Base-by-base conservation (phyloP, 257 asterid genomes). In the Mitragyna speciosa region DNA sequence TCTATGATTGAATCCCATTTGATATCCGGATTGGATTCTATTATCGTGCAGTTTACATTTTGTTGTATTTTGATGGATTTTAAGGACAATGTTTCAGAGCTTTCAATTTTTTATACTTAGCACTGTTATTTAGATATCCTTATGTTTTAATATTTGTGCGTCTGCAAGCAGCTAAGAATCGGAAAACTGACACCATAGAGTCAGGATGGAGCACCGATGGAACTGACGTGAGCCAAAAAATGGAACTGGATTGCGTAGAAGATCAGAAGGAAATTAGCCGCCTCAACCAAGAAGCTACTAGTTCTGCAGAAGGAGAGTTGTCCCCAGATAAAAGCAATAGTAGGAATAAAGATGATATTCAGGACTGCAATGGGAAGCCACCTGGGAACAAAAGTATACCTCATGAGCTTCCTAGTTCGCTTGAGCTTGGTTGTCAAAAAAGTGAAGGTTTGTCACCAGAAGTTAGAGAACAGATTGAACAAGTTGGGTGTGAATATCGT, bases 111-210 rank as follows among this genome's bases (percentile, higher is more conserved):
- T 68, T 28, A 59, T 17, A 19, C 3, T 12, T 24, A 74, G 20
- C 43, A 70, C 24, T 41, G 1, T 28, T 43, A 22, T 75, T 52
- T 71, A 20, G 41, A 33, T 43, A 66, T 56, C 64, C 48, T 47
- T 59, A 4, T 69, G 22, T 81, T 58, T 70, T 74, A 28, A 72
- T 71, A 45, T 78, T n/a, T 84, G 74, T 12, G 20, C 81, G 67
- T 81, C 79, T 81, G 73, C 61, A 20, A 78, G 69, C 94, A 94
- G 98, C 98, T 77, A 92, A 94, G 85, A 79, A n/a, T 7, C 74
- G 88, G 80, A 86, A 80, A 82, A 74, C 31, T 47, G 88, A 85
- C 81, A 66, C 72, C 45, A 75, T 51, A 71, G 74, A 14, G 75
- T 4, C 82, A 12, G 89, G 70, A 48, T 75, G 68, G 43, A 65